Evolutionary conservation across 2,329 filamentous ascomycete species (phyloP), one percentile per base, ranked within the genome.

Genomic region (Mycosphaerelloides madeirae): DNA sequence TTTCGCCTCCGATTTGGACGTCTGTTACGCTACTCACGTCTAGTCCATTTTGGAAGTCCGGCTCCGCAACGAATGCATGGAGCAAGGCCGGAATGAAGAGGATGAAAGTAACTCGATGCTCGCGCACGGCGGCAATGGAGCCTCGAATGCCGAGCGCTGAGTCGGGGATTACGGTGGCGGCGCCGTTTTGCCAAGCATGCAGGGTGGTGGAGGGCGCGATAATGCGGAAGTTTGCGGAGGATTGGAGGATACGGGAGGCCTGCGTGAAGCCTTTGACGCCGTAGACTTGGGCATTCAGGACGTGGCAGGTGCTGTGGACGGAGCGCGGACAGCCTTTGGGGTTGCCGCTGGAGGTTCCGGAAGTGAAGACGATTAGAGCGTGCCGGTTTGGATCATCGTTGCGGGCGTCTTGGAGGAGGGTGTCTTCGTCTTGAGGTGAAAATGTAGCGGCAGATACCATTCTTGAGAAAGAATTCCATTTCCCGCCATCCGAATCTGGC

Each of bases 221-320:
- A 14, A 44, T 44, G 15, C 54, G 53, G 29, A 55, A 57, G 20
- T 57, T 57, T 2, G 42, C 35, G 33, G 33, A 43, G 3, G 42
- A 44, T 12, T 36, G 29, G 2, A 48, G 35, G 12, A 32, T 19
- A n/a, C 42, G 28, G n/a, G 36, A 35, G 0, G 14, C 12, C 13
- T 43, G 19, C 11, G 15, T 42, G 35, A 40, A 38, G 25, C 29
- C 42, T 15, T 14, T 15, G 25, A 11, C 19, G 19, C 13, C 18
- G 29, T 31, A 48, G 11, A 29, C 19, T 15, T 44, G 42, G 25
- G 34, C 19, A 6, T 40, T 29, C 6, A 46, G 18, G 7, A 25
- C 14, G 29, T 44, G 39, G 3, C 33, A 38, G 13, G 31, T 32
- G 37, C 38, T 31, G 20, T 28, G 35, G 12, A 50, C 48, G 28